Evolutionary conservation across 1,284 basidiomycete species (phyloP).

Genomic region (Malassezia caprae): DNA sequence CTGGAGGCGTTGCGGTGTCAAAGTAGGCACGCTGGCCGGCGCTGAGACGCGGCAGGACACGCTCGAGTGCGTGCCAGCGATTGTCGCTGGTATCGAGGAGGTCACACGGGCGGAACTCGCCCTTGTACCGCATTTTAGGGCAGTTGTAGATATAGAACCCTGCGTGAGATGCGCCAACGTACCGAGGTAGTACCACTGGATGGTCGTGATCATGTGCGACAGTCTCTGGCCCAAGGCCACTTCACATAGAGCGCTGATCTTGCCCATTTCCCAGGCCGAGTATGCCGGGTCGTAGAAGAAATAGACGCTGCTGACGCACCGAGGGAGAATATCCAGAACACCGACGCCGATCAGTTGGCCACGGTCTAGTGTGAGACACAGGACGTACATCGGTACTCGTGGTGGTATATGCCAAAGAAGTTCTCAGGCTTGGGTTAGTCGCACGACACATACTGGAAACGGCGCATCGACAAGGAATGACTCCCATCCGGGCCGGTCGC

Average conservation of each 20-base stretch:
- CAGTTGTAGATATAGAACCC: conserved; percentile 52
- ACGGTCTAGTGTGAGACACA: conserved; percentile 50
- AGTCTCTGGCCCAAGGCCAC: conserved; percentile 28
- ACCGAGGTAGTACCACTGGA: conserved; percentile 26
- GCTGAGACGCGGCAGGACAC: not conserved
- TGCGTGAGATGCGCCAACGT: not conserved
- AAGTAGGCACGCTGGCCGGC: conserved; percentile 6
- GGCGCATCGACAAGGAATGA: conserved; percentile 33
- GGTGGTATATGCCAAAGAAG: conserved; percentile 36
- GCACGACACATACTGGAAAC: not conserved
- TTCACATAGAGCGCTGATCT: conserved; percentile 49
- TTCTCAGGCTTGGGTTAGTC: not conserved
- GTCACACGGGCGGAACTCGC: conserved; percentile 75
- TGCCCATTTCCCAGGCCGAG: conserved; percentile 69
- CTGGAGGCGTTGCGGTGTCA: not conserved
- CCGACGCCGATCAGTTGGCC: conserved; percentile 72
- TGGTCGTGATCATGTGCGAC: conserved; percentile 7
- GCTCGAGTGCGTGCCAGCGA: conserved; percentile 9
- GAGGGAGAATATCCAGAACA: conserved; percentile 81
- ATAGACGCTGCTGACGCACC: conserved; percentile 86
- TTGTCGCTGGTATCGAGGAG: conserved; percentile 69
- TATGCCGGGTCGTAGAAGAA: conserved; percentile 80
- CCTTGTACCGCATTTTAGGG: conserved; percentile 93
- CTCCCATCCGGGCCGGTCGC: conserved; percentile 25
- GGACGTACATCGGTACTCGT: conserved; percentile 34